Evolutionary conservation across 2,329 filamentous ascomycete species (phyloP).

Genomic region (Leptosphaerulina australis): DNA sequence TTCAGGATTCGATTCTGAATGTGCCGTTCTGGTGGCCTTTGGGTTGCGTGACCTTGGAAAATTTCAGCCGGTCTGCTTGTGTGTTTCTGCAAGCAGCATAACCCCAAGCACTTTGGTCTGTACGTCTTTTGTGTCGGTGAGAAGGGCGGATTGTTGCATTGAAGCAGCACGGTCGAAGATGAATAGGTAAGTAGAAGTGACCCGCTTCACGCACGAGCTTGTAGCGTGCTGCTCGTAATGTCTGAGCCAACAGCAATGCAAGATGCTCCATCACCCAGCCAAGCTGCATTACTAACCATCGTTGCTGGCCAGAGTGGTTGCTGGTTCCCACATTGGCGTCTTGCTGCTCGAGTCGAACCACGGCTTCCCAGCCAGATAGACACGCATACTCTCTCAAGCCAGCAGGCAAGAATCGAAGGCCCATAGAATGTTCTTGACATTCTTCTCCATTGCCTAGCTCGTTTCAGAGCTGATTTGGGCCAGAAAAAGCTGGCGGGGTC

Average conservation of each 20-base stretch:
- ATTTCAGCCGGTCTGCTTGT: conserved; percentile 2
- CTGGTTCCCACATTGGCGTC: conserved; percentile 3
- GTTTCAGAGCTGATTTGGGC: conserved; percentile 19
- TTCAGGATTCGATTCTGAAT: conserved; percentile 1
- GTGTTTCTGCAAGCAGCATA: not conserved
- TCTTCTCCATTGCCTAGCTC: conserved; percentile 23
- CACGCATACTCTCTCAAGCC: not conserved
- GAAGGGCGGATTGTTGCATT: not conserved
- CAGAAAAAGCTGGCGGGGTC: conserved; percentile 15
- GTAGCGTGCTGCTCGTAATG: not conserved
- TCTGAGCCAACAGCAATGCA: not conserved
- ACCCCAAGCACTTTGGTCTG: not conserved
- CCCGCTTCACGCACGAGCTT: not conserved
- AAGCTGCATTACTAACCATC: not conserved
- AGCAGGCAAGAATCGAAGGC: conserved; percentile 10
- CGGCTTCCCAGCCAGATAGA: conserved; percentile 5
- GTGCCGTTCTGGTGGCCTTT: conserved; percentile 1
- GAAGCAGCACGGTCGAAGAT: not conserved
- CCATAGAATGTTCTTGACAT: conserved; percentile 22
- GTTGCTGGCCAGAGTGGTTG: not conserved
- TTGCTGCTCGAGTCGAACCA: conserved; percentile 7
- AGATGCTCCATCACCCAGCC: not conserved
- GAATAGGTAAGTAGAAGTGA: conserved; percentile 2
- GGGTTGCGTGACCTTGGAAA: conserved; percentile 6
- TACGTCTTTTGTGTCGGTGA: conserved; percentile 1